Conservation (phyloP, 257 asterid species). For the Solanum tacnaense region DNA sequence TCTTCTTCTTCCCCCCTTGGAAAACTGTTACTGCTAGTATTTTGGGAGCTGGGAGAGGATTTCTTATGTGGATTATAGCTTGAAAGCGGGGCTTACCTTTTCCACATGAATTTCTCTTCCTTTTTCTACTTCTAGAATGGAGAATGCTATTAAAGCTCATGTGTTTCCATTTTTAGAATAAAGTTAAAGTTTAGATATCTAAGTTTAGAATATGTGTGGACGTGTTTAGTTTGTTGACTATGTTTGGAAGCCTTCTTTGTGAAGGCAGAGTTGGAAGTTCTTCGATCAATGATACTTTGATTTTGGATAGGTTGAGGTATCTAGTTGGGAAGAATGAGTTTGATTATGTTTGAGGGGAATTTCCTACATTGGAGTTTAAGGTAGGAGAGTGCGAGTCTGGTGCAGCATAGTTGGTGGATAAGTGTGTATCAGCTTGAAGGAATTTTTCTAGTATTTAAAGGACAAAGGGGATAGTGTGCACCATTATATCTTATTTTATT, state of each 20-base stretch:
- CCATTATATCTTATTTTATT: not conserved
- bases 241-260: not conserved
- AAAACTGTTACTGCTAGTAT: not conserved
- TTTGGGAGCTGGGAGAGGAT: not conserved
- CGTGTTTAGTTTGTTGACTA: not conserved
- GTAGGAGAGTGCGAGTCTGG: not conserved
- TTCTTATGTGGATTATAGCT: not conserved
- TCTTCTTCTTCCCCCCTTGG: not conserved
- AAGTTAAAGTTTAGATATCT: not conserved
- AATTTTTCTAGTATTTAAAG: not conserved
- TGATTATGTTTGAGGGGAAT: not conserved
- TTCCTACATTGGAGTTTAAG: not conserved
- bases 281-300: not conserved
- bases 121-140: not conserved
- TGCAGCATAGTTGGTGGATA: not conserved
- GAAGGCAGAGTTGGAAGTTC: not conserved
- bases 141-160: not conserved
- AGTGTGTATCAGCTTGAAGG: not conserved
- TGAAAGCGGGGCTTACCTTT: not conserved
- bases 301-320: not conserved
- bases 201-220: not conserved
- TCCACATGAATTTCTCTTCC: not conserved
- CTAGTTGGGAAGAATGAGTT: not conserved
- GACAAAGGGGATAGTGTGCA: not conserved
- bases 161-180: not conserved